Conservation (phyloP, 169 alveolate species). For the Cryptosporidium bovis region DNA sequence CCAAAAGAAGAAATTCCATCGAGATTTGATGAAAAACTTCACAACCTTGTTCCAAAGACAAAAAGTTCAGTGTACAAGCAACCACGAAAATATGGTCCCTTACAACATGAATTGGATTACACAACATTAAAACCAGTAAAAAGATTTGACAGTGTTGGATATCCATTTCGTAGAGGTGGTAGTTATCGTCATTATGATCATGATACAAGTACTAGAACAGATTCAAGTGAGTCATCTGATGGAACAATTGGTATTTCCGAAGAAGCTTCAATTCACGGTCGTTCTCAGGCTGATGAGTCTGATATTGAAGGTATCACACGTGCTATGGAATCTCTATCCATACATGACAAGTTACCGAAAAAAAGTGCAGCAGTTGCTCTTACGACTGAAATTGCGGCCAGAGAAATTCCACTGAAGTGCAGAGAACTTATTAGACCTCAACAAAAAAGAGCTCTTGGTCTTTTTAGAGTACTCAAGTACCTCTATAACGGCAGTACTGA, state of each 20-base stretch:
- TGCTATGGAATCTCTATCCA: background rate
- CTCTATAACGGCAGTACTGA: slow-evolving; percentile 21
- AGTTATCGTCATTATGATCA: background rate
- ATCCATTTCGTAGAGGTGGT: background rate
- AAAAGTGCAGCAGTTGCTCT: background rate
- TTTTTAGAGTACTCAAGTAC: slow-evolving; percentile 41
- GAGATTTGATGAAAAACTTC: slow-evolving; percentile 11
- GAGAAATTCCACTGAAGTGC: slow-evolving; percentile 32
- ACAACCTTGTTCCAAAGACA: slow-evolving; percentile 28
- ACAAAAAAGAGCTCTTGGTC: slow-evolving; percentile 54
- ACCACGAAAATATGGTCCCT: background rate
- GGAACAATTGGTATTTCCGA: slow-evolving; percentile 39
- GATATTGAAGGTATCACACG: background rate
- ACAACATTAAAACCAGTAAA: slow-evolving; percentile 38
- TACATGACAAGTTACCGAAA: background rate
- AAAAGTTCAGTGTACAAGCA: background rate
- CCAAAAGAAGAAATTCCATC: slow-evolving; percentile 32
- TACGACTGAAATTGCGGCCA: slow-evolving; percentile 20
- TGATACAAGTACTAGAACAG: background rate
- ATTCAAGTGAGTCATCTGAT: slow-evolving; percentile 18
- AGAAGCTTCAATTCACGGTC: background rate
- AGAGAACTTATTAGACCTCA: slow-evolving; percentile 28
- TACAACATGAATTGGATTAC: background rate
- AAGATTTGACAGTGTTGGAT: background rate
- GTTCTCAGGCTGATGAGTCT: background rate